phyloP scores from a whole-genome alignment of 1,284 basidiomycete species.

The Puccinia hordei region DNA sequence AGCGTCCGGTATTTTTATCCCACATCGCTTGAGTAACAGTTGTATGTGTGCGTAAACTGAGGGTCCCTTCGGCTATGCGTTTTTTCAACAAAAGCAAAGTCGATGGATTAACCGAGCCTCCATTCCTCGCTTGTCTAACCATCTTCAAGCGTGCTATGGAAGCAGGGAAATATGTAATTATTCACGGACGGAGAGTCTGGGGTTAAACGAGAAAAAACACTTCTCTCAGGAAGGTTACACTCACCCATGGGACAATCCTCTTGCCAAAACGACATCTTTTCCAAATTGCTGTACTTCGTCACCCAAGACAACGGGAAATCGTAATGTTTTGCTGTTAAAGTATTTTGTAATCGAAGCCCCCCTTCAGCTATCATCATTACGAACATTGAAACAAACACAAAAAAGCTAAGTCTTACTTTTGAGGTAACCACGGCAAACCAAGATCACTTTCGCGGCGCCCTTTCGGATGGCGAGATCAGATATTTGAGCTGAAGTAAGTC shows the following conservation, averaged over 20 bases:
- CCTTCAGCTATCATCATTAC: background rate
- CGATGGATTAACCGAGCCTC: conserved; percentile 50
- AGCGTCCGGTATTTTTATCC: conserved; percentile 32
- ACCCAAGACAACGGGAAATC: conserved; percentile 51
- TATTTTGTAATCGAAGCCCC: background rate
- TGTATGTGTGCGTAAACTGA: conserved; percentile 37
- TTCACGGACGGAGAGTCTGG: background rate
- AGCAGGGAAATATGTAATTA: background rate
- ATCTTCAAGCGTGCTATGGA: conserved; percentile 45
- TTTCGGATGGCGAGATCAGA: conserved; percentile 47
- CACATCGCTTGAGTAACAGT: conserved; percentile 34
- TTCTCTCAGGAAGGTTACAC: background rate
- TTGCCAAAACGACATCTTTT: conserved; percentile 51
- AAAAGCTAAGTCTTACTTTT: conserved; percentile 31
- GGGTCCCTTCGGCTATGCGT: conserved; percentile 39
- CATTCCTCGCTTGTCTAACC: conserved; percentile 42
- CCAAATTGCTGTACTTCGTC: conserved; percentile 46
- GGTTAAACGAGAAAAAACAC: background rate
- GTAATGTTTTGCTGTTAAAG: conserved; percentile 39
- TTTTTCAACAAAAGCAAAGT: conserved; percentile 39
- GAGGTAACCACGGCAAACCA: conserved; percentile 48
- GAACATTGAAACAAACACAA: background rate
- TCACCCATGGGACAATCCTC: conserved; percentile 49
- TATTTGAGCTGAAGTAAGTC: conserved; percentile 49
- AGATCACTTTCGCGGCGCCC: conserved; percentile 36